Evolutionary conservation across 352 stramenopile genomes (phyloP).

Genomic region (Aphanomyces invadans): DNA sequence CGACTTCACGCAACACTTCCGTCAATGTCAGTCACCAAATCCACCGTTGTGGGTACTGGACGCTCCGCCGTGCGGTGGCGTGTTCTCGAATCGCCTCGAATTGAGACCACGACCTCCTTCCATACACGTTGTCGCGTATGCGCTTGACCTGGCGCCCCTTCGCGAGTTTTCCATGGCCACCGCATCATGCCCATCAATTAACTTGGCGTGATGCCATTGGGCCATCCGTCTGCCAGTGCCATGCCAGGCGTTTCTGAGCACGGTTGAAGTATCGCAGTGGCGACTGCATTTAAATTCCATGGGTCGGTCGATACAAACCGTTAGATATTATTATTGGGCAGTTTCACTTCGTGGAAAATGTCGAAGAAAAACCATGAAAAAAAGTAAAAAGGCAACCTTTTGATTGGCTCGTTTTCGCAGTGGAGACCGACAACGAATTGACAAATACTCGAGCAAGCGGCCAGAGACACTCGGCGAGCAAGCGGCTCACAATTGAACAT

Average conservation of each 20-base stretch:
- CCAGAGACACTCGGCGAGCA: background rate
- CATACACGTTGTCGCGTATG: no score
- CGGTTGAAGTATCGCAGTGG: background rate
- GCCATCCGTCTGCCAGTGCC: background rate
- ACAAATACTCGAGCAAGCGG: background rate
- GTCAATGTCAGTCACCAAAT: no score
- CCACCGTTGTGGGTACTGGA: no score
- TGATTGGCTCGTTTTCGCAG: background rate
- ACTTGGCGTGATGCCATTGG: background rate
- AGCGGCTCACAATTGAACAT: conserved; percentile 3
- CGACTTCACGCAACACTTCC: no score
- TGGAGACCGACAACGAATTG: background rate
- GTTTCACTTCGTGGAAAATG: background rate
- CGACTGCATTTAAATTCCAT: no score
- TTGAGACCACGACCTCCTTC: no score
- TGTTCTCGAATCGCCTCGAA: no score
- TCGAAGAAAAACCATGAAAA: background rate
- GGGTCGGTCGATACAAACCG: background rate
- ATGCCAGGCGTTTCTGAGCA: no score
- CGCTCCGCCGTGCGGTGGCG: no score
- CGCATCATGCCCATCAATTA: background rate
- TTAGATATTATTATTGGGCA: background rate
- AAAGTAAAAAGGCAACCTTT: no score
- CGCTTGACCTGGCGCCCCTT: background rate
- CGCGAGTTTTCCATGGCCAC: background rate